Base-by-base conservation (phyloP, 495 filamentous ascomycete genomes). In the Aspergillus indologenus region DNA sequence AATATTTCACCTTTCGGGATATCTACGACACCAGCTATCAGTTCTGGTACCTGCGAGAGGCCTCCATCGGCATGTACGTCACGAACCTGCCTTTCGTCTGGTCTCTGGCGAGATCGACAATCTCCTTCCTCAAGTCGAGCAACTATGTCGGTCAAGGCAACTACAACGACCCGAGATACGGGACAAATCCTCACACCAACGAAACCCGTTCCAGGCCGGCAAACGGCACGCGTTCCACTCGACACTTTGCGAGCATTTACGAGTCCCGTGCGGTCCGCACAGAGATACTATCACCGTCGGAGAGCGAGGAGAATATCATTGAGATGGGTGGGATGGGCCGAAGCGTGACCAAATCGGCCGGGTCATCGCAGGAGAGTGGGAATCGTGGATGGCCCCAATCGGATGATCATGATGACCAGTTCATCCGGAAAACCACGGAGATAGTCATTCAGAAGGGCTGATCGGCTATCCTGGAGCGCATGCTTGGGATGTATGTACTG, bases 1-100 rank as follows among this genome's bases (percentile, higher is more conserved):
- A 51, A 31, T 51, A 17, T 24, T 51, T 51, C 14, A 51, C 48
- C 5, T 51, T 51, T 15, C n/a, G 31, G 14, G 17, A 51, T 18
- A 51, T 51, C 48, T 51, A 51, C 17, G 48, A 51, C 23, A 20
- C 31, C 48, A 51, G 48, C 48, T 51, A 51, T 21, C 48, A 51
- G 23, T 51, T 51, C 23, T 51, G 48, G 48, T 51, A 51, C 48
- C 48, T 51, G 3, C 23, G 48, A 0, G 48, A 51, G 12, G 48
- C 48, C 14, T 51, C 48, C 15, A 51, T 51, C 48, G 48, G 48
- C 24, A 51, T 51, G 48, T 51, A 51, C 48, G 48, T 51, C 0
- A 51, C 48, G 17, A 51, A 51, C 23, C 17, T 51, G 18, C 48
- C 48, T 1, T 51, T 51, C 11, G 48, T 51, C 2, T 51, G 48